Base-by-base conservation (phyloP, 768 basidiomycete genomes). In the Suillus subluteus region DNA sequence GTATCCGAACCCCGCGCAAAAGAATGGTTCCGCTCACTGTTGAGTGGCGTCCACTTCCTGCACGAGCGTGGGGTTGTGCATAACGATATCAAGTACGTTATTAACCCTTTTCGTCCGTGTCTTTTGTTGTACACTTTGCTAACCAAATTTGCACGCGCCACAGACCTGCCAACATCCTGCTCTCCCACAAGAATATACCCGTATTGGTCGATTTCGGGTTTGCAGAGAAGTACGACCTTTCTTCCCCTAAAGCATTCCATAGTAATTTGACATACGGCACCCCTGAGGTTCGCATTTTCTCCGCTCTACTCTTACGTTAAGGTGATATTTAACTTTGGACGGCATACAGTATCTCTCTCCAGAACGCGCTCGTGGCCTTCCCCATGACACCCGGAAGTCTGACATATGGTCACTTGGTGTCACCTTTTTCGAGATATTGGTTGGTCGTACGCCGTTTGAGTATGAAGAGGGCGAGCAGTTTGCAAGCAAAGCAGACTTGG, bases 191-290 rank as follows among this genome's bases (percentile, higher is more conserved):
- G 69, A 90, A 90, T 72, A 81, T 95, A 1, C 94, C 95, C 1
- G 91, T 98, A 4, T 86, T 99, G 4, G 91, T 98, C 44, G 98
- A 99, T 78, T 99, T 98, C 73, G 97, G 98, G 1, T 99, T 99
- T 71, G 95, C 97, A 2, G 93, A 97, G 73, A 88, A 87, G 69
- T 96, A 96, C 74, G 90, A 94, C 69, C 72, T 84, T 52, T 76
- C 79, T 1, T 86, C 88, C 0, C 75, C 81, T 21, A 87, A 86
- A 23, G 89, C 91, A 1, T 95, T 95, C 80, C 87, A 89, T 69
- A 92, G 91, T 71, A 92, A 92, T 72, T 83, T 94, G 56, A 87
- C 92, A 1, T 93, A 93, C 73, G 97, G 96, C 6, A 99, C 96
- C 4, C 95, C 96, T 35, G 95, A 97, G 82, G 92, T 94, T 74